Evolutionary conservation across 2,329 filamentous ascomycete genomes (phyloP), one percentile per base, ranked within the genome.

Genomic region (Pseudogymnoascus sp.): DNA sequence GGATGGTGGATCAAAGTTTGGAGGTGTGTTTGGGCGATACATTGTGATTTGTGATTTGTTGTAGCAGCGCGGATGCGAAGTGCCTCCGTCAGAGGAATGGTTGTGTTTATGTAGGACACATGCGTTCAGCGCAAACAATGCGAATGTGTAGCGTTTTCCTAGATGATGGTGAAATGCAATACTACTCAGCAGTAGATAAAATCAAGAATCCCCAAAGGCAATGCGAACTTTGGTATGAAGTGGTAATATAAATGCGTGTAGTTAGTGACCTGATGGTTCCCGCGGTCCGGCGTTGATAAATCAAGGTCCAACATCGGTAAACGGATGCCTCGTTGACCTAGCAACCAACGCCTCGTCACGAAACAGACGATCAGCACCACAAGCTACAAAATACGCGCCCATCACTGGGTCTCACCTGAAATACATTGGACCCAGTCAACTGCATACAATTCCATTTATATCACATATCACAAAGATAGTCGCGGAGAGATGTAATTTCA

Each of bases 1-100:
- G 60, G 73, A 72, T 18, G 80, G 80, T 60, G 83, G 75, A 64
- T 76, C 76, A 68, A 66, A 67, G 62, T 86, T 87, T 34, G 77
- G 76, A 47, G 80, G 79, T 66, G 76, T 78, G 67, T 75, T 78
- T 68, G 78, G 76, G 47, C 76, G 74, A 67, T 69, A 64, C 70
- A 71, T 71, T 57, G 59, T 67, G 65, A 35, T 57, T 58, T 50
- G 25, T 50, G 43, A 8, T 50, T 50, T 30, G 12, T 50, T 50
- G 25, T 30, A 12, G 25, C n/a, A n/a, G 25, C n/a, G 43, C 14
- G n/a, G 28, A 50, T 50, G 43, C 25, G 43, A 30, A 30, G 43
- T 50, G 43, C 43, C 43, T 50, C 43, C 43, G 43, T 50, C 43
- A 50, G 43, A 50, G 43, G 43, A 50, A 50, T 50, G 43, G 30